Evolutionary conservation across 2,329 filamentous ascomycete species (phyloP).

Genomic region (Penicillium oxalicum): DNA sequence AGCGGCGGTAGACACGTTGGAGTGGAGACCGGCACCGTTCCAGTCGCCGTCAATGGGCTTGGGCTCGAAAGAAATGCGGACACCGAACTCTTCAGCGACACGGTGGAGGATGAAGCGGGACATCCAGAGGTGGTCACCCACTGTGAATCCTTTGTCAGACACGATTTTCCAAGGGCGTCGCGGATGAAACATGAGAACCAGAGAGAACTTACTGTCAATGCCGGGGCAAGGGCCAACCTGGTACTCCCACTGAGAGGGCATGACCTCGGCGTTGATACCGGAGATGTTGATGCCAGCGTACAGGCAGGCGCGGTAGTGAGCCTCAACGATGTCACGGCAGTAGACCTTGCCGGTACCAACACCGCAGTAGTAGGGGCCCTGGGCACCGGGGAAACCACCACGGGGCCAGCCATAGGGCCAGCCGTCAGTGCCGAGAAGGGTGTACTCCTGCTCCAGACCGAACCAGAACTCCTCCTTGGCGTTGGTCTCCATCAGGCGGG

Average conservation of each 20-base stretch:
- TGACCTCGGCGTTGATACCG: slow-evolving; percentile 98
- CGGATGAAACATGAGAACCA: background rate
- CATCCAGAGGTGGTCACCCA: slow-evolving; percentile 97
- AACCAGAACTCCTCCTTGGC: slow-evolving; percentile 87
- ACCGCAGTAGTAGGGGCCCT: slow-evolving; percentile 97
- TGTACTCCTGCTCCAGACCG: slow-evolving; percentile 97
- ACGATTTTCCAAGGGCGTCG: background rate
- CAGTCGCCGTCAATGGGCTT: slow-evolving; percentile 95
- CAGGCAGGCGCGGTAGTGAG: slow-evolving; percentile 84
- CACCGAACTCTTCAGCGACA: slow-evolving; percentile 93
- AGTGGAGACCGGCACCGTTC: slow-evolving; percentile 93
- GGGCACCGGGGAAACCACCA: slow-evolving; percentile 82
- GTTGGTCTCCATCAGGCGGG: slow-evolving; percentile 83
- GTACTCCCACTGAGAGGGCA: slow-evolving; percentile 97
- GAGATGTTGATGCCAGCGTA: slow-evolving; percentile 90
- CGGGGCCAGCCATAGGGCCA: slow-evolving; percentile 90
- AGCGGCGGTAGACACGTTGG: slow-evolving; percentile 84
- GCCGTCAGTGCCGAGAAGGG: slow-evolving; percentile 75
- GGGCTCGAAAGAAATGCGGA: slow-evolving; percentile 88
- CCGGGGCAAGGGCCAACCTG: slow-evolving; percentile 87
- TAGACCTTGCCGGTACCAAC: slow-evolving; percentile 95
- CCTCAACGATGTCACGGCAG: slow-evolving; percentile 95
- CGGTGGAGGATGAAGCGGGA: slow-evolving; percentile 83
- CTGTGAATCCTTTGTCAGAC: slow-evolving; percentile 38
- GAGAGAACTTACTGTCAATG: slow-evolving; percentile 62